Percentiles rank a stretch among this genome's conserved stretches.
phyloP scores from a whole-genome alignment of 2,329 filamentous ascomycete species.

The Pseudogymnoascus sp. region DNA sequence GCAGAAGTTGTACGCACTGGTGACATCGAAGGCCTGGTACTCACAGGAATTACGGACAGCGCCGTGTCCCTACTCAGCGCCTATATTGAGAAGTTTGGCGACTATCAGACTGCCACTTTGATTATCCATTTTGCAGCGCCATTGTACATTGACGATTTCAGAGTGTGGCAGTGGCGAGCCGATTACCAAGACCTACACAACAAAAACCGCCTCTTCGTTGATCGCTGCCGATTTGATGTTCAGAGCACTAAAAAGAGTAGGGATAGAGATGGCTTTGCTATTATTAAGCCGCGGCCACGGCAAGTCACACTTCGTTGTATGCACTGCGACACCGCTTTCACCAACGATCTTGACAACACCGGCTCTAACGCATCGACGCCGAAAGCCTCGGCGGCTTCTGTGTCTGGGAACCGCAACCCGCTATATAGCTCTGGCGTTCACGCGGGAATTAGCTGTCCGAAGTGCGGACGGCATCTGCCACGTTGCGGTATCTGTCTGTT shows the following conservation, averaged over 20 bases:
- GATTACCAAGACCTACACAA: constrained; percentile 64
- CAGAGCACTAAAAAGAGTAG: constrained; percentile 61
- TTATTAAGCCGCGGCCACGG: constrained; percentile 54
- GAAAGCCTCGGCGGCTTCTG: constrained; percentile 12
- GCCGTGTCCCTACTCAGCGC: constrained; percentile 67
- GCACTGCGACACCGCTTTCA: constrained; percentile 59
- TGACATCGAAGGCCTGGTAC: constrained; percentile 67
- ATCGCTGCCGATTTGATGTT: constrained; percentile 69
- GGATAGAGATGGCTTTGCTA: constrained; percentile 53
- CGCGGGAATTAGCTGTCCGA: constrained; percentile 55
- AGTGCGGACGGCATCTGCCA: constrained; percentile 57
- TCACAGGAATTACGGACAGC: constrained; percentile 66
- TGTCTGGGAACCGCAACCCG: constrained; percentile 36
- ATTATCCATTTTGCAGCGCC: constrained; percentile 67
- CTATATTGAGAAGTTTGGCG: constrained; percentile 66
- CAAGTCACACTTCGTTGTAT: constrained; percentile 70
- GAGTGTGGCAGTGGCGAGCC: constrained; percentile 65
- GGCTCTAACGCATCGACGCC: constrained; percentile 16
- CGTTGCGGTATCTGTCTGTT: constrained; percentile 61
- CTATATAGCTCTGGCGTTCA: constrained; percentile 48
- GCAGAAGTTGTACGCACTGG: constrained; percentile 52
- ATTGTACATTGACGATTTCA: constrained; percentile 66
- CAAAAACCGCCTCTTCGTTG: constrained; percentile 63
- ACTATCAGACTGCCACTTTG: constrained; percentile 70
- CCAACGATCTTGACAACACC: constrained; percentile 29